Conservation (phyloP, 2,329 filamentous ascomycete genomes). For the Fonsecaea pugnacius region DNA sequence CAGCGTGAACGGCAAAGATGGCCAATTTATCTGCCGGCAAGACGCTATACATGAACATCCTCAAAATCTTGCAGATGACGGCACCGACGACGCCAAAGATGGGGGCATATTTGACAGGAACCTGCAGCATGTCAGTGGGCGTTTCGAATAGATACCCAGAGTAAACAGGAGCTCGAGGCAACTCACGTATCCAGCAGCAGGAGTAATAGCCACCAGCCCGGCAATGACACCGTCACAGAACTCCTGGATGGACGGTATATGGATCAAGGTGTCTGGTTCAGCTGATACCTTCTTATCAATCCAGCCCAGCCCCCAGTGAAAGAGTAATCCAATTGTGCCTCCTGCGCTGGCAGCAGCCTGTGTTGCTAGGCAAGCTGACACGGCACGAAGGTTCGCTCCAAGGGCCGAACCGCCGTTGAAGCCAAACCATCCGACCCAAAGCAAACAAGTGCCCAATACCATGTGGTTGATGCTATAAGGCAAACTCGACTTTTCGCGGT, state of each 20-base stretch:
- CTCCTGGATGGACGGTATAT: slow-evolving; percentile 13
- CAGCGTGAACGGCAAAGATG: slow-evolving; percentile 16
- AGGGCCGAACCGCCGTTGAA: slow-evolving; percentile 98
- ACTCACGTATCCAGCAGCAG: slow-evolving; percentile 17
- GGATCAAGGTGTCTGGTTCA: neutral
- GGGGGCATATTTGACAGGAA: slow-evolving; percentile 19
- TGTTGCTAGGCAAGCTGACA: slow-evolving; percentile 74
- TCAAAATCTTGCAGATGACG: slow-evolving; percentile 12
- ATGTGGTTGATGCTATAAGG: slow-evolving; percentile 21
- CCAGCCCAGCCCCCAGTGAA: slow-evolving; percentile 6
- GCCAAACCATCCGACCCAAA: slow-evolving; percentile 98
- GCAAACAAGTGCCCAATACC: slow-evolving; percentile 84
- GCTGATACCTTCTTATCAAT: neutral
- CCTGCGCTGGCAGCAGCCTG: slow-evolving; percentile 12
- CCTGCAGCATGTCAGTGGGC: slow-evolving; percentile 7
- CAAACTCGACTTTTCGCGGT: neutral
- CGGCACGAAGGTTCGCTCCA: slow-evolving; percentile 88
- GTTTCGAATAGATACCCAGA: neutral
- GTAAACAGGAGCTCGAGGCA: neutral
- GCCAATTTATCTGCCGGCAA: slow-evolving; percentile 7
- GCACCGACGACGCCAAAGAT: slow-evolving; percentile 13
- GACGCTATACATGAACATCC: neutral
- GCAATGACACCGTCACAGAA: slow-evolving; percentile 22
- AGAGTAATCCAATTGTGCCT: slow-evolving; percentile 16
- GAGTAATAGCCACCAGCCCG: slow-evolving; percentile 16